Evolutionary conservation across 495 filamentous ascomycete genomes (phyloP), one percentile per base, ranked within the genome.

Genomic region (Talaromyces nanjingensis): DNA sequence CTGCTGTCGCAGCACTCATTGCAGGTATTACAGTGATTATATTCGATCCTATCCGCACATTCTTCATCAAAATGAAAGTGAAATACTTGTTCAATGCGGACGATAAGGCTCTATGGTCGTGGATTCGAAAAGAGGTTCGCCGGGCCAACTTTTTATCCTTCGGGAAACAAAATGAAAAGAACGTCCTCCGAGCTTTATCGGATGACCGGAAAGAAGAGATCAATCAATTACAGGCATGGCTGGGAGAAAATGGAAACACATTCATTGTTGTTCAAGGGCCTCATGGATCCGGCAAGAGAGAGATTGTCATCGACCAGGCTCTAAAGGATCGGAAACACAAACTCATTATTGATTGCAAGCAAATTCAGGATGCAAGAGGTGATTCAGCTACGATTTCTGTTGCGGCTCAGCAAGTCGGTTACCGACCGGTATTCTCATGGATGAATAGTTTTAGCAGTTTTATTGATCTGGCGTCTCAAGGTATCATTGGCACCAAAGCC

Each of bases 181-280:
- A 84, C 5, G 86, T 89, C 12, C 79, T 98, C 55, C 81, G 86
- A 59, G 89, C 90, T 2, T 84, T 98, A 34, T 97, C 92, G 87
- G 91, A 91, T 63, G 92, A 97, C 72, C 86, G 91, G 14, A 90
- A 90, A 66, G 83, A 83, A 33, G 79, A 90, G 55, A 93, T 97
- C 65, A 82, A 90, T 24, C 86, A 91, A 67, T 82, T 98, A 9
- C 87, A 87, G 62, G 86, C 85, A n/a, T 96, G 91, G 90, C 76
- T 98, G 4, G 85, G 88, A 61, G 94, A 97, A 68, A 90, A 89
- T 2, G 84, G 85, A 1, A 91, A 93, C 54, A 97, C 93, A 0
- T 98, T 98, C 72, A 94, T 98, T 65, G 89, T 98, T 27, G 84
- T 98, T 11, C 91, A 96, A 70, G 94, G 94, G 0, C 93, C 94